These are phyloP conservation scores for Lagerstroemia speciosa DNA, from an alignment of 345 rosid genomes.

Conservation along the genomic window DNA sequence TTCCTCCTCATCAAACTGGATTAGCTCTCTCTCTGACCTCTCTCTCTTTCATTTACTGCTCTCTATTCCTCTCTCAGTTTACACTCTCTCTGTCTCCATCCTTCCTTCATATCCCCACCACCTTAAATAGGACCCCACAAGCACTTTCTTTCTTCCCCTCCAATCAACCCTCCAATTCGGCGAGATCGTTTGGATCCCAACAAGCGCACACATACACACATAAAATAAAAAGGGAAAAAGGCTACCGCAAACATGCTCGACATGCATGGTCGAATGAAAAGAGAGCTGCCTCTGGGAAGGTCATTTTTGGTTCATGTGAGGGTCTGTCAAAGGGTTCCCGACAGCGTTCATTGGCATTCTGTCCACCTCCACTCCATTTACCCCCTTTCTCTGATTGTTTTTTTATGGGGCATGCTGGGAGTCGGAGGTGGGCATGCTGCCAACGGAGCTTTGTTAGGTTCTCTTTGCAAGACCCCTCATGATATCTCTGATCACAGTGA, in stretches of 20 bases:
- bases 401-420: neutral
- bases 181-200: neutral
- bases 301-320: slow-evolving; percentile 19
- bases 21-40: slow-evolving; percentile 6
- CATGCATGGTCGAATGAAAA: too few species aligned
- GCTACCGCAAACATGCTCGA: neutral
- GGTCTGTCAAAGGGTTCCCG: slow-evolving; percentile 83
- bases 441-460: slow-evolving; percentile 71
- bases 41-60: slow-evolving; percentile 38
- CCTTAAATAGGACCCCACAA: slow-evolving; percentile 30
- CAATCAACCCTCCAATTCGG: neutral
- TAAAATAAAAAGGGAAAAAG: too few species aligned
- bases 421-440: slow-evolving; percentile 85
- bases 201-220: too few species aligned
- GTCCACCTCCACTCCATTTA: slow-evolving; percentile 70
- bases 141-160: neutral
- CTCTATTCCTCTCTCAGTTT: neutral
- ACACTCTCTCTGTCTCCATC: neutral
- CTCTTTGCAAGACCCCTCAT: slow-evolving; percentile 60
- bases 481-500: neutral
- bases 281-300: too few species aligned
- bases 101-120: slow-evolving; percentile 2
- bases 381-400: neutral
- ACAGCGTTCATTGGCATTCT: slow-evolving; percentile 97
- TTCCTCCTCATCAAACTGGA: neutral